phyloP scores from a whole-genome alignment of 257 asterid genomes.

The Eucommia ulmoides region DNA sequence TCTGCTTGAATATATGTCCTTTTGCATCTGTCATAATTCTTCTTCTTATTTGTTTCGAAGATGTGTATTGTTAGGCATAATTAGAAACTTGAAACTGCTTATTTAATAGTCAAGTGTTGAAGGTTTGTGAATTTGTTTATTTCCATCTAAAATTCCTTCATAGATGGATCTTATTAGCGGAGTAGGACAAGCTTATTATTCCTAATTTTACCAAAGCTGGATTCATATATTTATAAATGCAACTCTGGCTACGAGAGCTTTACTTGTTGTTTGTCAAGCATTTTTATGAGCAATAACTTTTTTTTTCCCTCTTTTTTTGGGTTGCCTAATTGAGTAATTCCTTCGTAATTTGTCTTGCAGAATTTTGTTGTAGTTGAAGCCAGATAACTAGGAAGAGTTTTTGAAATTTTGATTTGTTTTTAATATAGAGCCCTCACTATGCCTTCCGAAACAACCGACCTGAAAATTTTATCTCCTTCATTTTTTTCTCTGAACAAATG shows the following conservation, averaged over 20 bases:
- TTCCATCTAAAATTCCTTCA: background rate
- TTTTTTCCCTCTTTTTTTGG: background rate
- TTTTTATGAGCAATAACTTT: background rate
- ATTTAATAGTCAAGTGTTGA: too few species aligned
- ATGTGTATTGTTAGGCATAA: too few species aligned
- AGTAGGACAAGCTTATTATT: too few species aligned
- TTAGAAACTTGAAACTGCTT: too few species aligned
- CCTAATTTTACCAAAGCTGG: background rate
- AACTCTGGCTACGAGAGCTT: background rate
- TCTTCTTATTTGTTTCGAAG: too few species aligned
- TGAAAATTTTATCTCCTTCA: conserved; percentile 52
- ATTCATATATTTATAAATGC: background rate
- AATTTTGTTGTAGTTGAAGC: conserved; percentile 13
- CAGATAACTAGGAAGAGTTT: too few species aligned
- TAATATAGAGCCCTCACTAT: too few species aligned
- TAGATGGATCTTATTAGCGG: too few species aligned
- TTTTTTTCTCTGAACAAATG: conserved; percentile 61
- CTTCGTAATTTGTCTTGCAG: conserved; percentile 15
- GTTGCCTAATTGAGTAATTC: conserved; percentile 1
- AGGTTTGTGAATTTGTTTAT: conserved; percentile 2
- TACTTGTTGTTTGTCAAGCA: background rate
- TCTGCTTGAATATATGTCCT: too few species aligned
- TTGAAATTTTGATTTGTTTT: too few species aligned
- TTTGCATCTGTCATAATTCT: too few species aligned
- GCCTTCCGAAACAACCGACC: conserved; percentile 48